phyloP scores from a whole-genome alignment of 1,284 basidiomycete genomes.

The Moesziomyces sp. region DNA sequence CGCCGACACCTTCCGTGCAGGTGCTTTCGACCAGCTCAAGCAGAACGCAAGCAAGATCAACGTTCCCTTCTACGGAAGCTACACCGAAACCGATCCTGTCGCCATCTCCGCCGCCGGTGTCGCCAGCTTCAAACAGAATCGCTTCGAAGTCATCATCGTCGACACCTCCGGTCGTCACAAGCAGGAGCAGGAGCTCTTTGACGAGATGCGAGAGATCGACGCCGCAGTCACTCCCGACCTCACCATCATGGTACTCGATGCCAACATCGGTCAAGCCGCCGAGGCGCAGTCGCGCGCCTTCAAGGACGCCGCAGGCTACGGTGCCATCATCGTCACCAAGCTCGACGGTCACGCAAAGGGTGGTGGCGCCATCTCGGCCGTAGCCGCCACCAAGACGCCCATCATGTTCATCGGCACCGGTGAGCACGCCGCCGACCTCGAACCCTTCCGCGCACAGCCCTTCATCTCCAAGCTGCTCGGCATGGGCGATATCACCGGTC shows the following conservation, averaged over 20 bases:
- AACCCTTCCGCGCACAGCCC: slow-evolving; percentile 92
- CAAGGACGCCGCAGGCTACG: slow-evolving; percentile 97
- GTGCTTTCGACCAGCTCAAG: slow-evolving; percentile 96
- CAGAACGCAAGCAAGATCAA: slow-evolving; percentile 95
- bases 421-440: slow-evolving; percentile 94
- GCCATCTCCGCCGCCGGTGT: slow-evolving; percentile 93
- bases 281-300: slow-evolving; percentile 95
- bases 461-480: slow-evolving; percentile 97
- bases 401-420: slow-evolving; percentile 99
- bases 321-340: slow-evolving; percentile 99
- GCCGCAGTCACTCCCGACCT: slow-evolving; percentile 84
- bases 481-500: slow-evolving; percentile 92
- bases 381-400: slow-evolving; percentile 96
- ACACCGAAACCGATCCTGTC: slow-evolving; percentile 98
- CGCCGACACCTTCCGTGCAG: slow-evolving; percentile 98
- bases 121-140: slow-evolving; percentile 94
- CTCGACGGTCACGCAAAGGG: slow-evolving; percentile 99
- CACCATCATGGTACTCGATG: slow-evolving; percentile 71
- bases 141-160: slow-evolving; percentile 98
- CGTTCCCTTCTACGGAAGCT: slow-evolving; percentile 98
- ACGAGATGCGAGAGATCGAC: slow-evolving; percentile 97
- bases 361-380: slow-evolving; percentile 98
- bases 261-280: slow-evolving; percentile 85
- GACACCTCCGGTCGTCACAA: slow-evolving; percentile 98
- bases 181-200: slow-evolving; percentile 95